Evolutionary conservation across 148 eudicot genomes (phyloP).

Genomic region (Nyssa sinensis): DNA sequence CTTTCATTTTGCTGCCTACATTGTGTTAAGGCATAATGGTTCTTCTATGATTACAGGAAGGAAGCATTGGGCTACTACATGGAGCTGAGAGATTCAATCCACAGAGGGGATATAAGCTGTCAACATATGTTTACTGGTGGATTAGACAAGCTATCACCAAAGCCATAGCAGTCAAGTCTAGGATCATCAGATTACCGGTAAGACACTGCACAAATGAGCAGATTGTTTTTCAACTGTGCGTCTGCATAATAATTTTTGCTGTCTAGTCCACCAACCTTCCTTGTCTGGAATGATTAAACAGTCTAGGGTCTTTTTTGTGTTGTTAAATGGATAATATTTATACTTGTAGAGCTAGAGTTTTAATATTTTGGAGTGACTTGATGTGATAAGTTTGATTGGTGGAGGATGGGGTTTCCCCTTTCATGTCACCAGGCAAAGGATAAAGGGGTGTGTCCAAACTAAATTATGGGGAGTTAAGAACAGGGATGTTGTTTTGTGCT

Average conservation of each 20-base stretch:
- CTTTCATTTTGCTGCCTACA: neutral
- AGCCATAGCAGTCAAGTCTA: constrained; percentile 25
- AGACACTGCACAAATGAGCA: neutral
- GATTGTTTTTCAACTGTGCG: neutral
- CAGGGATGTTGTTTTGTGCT: neutral
- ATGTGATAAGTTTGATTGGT: neutral
- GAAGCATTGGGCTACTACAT: constrained; percentile 28
- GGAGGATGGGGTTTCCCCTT: neutral
- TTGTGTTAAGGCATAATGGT: neutral
- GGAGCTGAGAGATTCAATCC: constrained; percentile 28
- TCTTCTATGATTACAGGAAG: constrained; percentile 21
- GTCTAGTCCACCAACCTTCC: neutral
- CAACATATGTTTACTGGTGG: constrained; percentile 35
- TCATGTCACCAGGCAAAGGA: neutral
- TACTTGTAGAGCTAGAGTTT: neutral
- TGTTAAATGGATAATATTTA: too few species aligned
- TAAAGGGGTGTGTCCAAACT: neutral
- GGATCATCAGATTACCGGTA: constrained; percentile 28
- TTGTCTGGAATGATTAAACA: neutral
- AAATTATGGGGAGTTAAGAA: too few species aligned
- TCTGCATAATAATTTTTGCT: neutral
- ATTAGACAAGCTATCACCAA: constrained; percentile 25
- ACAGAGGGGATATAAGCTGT: constrained; percentile 25
- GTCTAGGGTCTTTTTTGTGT: too few species aligned
- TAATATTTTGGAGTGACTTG: neutral